Base-by-base conservation (phyloP, 2,329 filamentous ascomycete species). In the Chaetomium strumarium region DNA sequence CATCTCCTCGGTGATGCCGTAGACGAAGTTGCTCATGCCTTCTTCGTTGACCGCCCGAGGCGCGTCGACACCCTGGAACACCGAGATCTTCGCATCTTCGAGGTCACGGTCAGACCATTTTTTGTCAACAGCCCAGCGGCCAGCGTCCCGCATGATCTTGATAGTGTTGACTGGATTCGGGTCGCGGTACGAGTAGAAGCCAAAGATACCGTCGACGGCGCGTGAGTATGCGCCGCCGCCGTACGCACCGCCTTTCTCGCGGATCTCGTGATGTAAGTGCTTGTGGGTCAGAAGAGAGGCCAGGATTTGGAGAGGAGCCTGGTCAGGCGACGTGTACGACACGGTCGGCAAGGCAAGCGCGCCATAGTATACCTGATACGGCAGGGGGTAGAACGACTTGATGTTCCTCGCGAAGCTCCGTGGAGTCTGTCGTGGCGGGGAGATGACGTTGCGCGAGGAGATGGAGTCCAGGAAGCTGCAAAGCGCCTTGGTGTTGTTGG, bases 321-420 rank as follows among this genome's bases (percentile, higher is more conserved):
- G 84, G 48, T 86, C 79, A 0, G 83, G 68, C 40, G 88, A 81
- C 3, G 83, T 85, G 69, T 96, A 99, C 0, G 91, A 88, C 0
- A 87, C 86, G 0, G 92, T 95, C 7, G 88, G 84, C 13, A 96
- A 72, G 16, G 90, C 86, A 41, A 93, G 77, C 14, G 85, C 87
- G 8, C 92, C 90, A 66, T 97, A 97, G 67, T 95, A 96, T 33
- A 99, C 93, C 70, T 99, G 93, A 70, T 96, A 99, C 0, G 93
- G 93, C 16, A 99, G 77, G 20, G 92, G 86, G 71, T 95, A 97
- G 71, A 97, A 95, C 0, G 90, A 85, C 67, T 90, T 93, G 58
- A 76, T 75, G 57, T 83, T 76, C 57, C 72, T 71, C 30, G 72
- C 60, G 19, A 74, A 66, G n/a, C n/a, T n/a, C 47, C 63, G 60